Base-by-base conservation (phyloP, 768 basidiomycete genomes). In the Chalciporus sphaerocephalus region DNA sequence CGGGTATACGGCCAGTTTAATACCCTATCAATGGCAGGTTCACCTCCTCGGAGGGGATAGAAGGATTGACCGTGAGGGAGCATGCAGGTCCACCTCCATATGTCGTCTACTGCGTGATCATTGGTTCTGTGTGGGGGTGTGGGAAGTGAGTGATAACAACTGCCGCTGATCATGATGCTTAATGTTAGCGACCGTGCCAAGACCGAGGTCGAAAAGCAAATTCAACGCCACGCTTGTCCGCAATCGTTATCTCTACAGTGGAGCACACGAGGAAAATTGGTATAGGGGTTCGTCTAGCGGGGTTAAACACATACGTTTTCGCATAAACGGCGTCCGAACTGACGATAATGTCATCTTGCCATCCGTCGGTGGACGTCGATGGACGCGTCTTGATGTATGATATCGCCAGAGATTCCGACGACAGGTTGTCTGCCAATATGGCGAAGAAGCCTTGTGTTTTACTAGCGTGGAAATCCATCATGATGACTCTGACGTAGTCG, bases 391-490 rank as follows among this genome's bases (percentile, higher is more conserved):
- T 91, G 69, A 99, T 92, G 70, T 92, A 97, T 15, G 86, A 74
- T 52, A 96, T 75, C 88, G 96, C 95, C 49, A 94, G 74, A 2
- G 96, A 92, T 65, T 99, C 95, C 28, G 91, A 93, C 71, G 86
- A 98, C 36, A 98, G 75, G 66, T 98, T 98, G 71, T 98, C 95
- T 22, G 96, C 94, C 8, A 95, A 94, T 54, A 98, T 92, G 66
- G 96, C 93, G 65, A 98, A 98, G 74, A 98, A 98, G 6, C 95
- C 95, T 62, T 98, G 95, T 49, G 97, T 98, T 71, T 98, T 94
- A 58, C 87, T 88, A 33, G 95, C 94, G 61, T 97, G 95, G 40
- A 98, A 72, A 66, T 98, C 94, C 87, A 98, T 95, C n/a, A 94
- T 97, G 56, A 99, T 97, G 59, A 99, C 87, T n/a, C n/a, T n/a